These are phyloP conservation scores for Xylaria sp. DNA, from an alignment of 2,329 filamentous ascomycete species.

Conservation along the genomic window DNA sequence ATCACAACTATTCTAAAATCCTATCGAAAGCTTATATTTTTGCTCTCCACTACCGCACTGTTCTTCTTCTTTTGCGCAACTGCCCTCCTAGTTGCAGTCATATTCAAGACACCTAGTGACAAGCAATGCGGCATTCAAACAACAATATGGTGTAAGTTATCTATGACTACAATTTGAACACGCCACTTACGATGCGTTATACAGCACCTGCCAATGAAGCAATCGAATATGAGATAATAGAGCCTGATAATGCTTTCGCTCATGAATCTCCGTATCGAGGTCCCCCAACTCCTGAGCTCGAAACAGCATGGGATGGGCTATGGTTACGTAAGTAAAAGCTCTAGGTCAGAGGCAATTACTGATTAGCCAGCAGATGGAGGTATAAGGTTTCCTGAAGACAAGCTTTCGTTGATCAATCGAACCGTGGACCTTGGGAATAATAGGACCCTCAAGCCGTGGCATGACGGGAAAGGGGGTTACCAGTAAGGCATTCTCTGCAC, in stretches of 20 bases:
- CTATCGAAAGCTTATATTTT: conserved; percentile 18
- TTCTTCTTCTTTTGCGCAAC: conserved; percentile 9
- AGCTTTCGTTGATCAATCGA: conserved; percentile 23
- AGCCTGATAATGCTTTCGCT: conserved; percentile 28
- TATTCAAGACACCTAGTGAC: conserved; percentile 17
- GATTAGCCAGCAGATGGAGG: conserved; percentile 6
- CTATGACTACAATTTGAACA: neutral
- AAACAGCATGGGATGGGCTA: conserved; percentile 25
- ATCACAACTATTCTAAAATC: neutral
- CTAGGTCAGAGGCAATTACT: neutral
- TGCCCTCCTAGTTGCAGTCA: conserved; percentile 3
- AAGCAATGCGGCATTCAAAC: conserved; percentile 25
- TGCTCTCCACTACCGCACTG: neutral
- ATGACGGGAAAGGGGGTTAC: conserved; percentile 32
- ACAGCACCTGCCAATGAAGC: conserved; percentile 32
- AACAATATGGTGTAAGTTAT: conserved; percentile 31
- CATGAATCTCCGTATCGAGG: conserved; percentile 31
- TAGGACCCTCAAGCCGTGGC: conserved; percentile 31
- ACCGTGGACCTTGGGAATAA: conserved; percentile 31
- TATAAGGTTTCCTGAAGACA: conserved; percentile 28
- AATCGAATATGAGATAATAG: conserved; percentile 29
- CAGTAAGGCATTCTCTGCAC: conserved; percentile 14
- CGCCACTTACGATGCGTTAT: neutral
- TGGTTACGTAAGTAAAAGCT: conserved; percentile 21
- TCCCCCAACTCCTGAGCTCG: conserved; percentile 30